Evolutionary conservation across 2,329 filamentous ascomycete genomes (phyloP).

Genomic region (Dactylellina haptotyla): DNA sequence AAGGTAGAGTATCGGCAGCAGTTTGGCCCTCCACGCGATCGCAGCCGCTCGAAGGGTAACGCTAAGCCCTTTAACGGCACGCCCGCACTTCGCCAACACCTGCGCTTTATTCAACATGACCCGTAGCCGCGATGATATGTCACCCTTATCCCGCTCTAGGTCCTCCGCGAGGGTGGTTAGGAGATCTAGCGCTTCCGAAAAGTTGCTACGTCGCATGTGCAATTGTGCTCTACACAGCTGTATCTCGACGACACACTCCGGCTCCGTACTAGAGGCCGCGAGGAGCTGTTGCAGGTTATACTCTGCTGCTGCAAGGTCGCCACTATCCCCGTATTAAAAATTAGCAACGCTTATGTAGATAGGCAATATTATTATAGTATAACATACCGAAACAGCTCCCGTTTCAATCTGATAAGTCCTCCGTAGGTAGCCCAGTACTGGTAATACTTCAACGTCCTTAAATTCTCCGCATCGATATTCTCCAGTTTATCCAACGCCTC

Average conservation of each 20-base stretch:
- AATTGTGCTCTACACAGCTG: slow-evolving; percentile 71
- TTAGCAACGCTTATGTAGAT: no score
- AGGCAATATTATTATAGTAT: neutral
- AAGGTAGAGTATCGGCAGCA: slow-evolving; percentile 77
- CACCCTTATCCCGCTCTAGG: slow-evolving; percentile 68
- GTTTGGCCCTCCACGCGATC: slow-evolving; percentile 74
- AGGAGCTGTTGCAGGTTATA: slow-evolving; percentile 70
- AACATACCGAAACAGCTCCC: slow-evolving; percentile 68
- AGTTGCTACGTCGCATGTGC: slow-evolving; percentile 67
- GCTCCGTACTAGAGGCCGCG: slow-evolving; percentile 66
- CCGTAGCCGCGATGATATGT: slow-evolving; percentile 75
- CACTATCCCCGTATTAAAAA: slow-evolving; percentile 54
- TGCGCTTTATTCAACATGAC: slow-evolving; percentile 78
- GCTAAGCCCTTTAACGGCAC: slow-evolving; percentile 79
- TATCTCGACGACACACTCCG: slow-evolving; percentile 70
- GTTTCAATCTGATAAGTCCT: slow-evolving; percentile 72
- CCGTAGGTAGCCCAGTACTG: slow-evolving; percentile 77
- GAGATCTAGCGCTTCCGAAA: slow-evolving; percentile 66
- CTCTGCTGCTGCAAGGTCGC: slow-evolving; percentile 69
- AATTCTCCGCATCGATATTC: slow-evolving; percentile 69
- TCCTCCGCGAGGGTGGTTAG: slow-evolving; percentile 67
- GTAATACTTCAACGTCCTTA: slow-evolving; percentile 79
- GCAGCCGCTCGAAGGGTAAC: slow-evolving; percentile 78
- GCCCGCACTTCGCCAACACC: slow-evolving; percentile 73
- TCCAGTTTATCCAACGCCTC: slow-evolving; percentile 73